A percentile compares a stretch with the other conserved stretches of the same genome.
Conservation (phyloP, 805 yeast genomes). For the Cyberlindnera euphorbiiphila region DNA sequence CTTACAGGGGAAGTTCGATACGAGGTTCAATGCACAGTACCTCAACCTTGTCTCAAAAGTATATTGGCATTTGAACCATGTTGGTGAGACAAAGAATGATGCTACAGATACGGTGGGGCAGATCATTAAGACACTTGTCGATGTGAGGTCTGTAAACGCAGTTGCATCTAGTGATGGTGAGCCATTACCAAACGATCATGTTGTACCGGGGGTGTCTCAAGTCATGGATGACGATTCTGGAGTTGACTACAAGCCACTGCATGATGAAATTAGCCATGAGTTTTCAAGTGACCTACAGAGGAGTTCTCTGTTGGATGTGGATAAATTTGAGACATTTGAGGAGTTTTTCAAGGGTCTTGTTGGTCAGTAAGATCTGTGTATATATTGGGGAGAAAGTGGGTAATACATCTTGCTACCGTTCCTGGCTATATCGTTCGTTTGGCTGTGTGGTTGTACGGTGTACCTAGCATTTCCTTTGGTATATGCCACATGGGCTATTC, state of each 20-base stretch:
- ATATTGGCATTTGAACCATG: constrained; percentile 55
- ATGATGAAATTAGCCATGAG: constrained; percentile 27
- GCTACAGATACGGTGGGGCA: constrained; percentile 58
- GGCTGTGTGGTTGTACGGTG: too few relatives aligned
- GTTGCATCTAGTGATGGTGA: not conserved
- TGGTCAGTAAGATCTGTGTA: constrained; percentile 5
- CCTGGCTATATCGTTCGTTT: too few relatives aligned
- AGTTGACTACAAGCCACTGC: constrained; percentile 23
- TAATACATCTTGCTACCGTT: too few relatives aligned
- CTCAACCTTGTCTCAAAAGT: constrained; percentile 46
- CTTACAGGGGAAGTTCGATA: constrained; percentile 37
- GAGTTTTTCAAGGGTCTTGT: constrained; percentile 50
- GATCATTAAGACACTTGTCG: constrained; percentile 46
- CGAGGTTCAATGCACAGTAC: constrained; percentile 37
- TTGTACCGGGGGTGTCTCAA: too few relatives aligned
- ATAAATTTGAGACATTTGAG: constrained; percentile 43
- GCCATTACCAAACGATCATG: constrained; percentile 1
- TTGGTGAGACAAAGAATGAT: constrained; percentile 54
- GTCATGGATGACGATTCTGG: constrained; percentile 13
- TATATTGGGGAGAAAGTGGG: too few relatives aligned
- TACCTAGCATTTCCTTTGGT: too few relatives aligned
- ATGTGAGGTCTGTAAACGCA: constrained; percentile 16
- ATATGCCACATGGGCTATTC: too few relatives aligned
- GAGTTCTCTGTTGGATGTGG: constrained; percentile 11
- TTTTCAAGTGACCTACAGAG: constrained; percentile 18